Base-by-base conservation (phyloP, 345 rosid genomes). In the Nasturtium officinale region DNA sequence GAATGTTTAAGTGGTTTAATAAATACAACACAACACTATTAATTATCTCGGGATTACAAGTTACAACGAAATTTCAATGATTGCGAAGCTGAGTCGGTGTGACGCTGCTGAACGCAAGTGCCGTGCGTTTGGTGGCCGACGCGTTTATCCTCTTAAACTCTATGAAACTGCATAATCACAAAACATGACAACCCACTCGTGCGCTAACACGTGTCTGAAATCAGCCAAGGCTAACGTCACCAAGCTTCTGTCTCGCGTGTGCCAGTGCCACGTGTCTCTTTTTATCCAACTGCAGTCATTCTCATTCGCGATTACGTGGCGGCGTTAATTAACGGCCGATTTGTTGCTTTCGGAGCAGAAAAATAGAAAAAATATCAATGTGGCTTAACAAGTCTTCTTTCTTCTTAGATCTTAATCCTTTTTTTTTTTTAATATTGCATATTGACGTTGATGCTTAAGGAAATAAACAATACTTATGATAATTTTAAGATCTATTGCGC, bases 291-390 rank as follows among this genome's bases (percentile, higher is more conserved):
- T 73, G 35, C 18, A 16, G 71, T 65, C 13, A 60, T 58, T 74
- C 40, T 57, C 72, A 13, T 65, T 54, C 37, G 33, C 60, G 70
- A 7, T 69, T 75, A 68, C 69, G 79, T 75, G 74, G 74, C 69
- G 70, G 58, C 65, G 70, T 76, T 53, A 60, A 45, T 43, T 43
- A 61, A 75, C 74, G 74, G 69, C 64, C 48, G 46, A 32, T 46
- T 57, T 69, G 74, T 75, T 76, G 65, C 74, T 76, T 76, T 51
- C 73, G 61, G 68, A 67, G 48, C 50, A 67, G 67, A 59, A 75
- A 23, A 10, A 33, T 23, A 58, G n/a, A 43, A 64, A 63, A 26
- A 33, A 2, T 11, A 58, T 43, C 47, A 32, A 46, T 63, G 63
- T 55, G 77, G 70, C 77, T 32, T 54, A n/a, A 54, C 61, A 73